Base-by-base conservation (phyloP, 2,329 filamentous ascomycete species). In the Microcyclospora pomicola region DNA sequence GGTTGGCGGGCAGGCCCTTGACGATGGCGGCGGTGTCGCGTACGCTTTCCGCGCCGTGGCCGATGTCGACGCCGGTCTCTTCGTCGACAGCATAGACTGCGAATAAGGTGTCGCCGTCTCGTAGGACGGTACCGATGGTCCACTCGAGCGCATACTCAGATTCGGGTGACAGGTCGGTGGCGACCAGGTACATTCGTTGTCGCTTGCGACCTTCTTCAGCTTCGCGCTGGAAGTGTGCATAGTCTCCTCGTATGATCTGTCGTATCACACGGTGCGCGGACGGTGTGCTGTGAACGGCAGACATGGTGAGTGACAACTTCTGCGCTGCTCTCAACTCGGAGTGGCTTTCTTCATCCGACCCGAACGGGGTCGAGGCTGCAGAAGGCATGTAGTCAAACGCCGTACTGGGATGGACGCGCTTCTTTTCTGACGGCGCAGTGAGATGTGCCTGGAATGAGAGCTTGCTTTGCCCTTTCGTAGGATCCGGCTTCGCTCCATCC, bases 81-180 rank as follows among this genome's bases (percentile, higher is more conserved):
- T 96, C 88, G 48, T 95, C 86, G 15, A 93, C 80, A 40, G 87
- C 93, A 62, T 92, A 94, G 33, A 96, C 84, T 2, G 85, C 86
- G 44, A 95, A 77, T 28, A 98, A 69, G 0, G 88, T 96, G 56
- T 98, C 91, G 6, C 91, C 91, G 50, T 96, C 87, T 35, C 91
- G 75, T 24, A 98, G 68, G 5, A 96, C 86, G 0, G 88, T 96
- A 6, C 91, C 91, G 39, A 98, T 87, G 0, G 88, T 91, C 91
- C 91, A 98, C 59, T 98, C 91, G 27, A 98, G 69, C 1, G 91
- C 91, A 58, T 96, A 92, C 6, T 84, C 83, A 4, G 88, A 87
- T 63, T 98, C 91, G 29, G 91, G 83, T 49, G 87, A 95, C 3
- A 96, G 66, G 59, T 98, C 91, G 0, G 85, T 95, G 2, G 91